phyloP scores from a whole-genome alignment of 257 asterid species.

The Ehretia macrophylla region DNA sequence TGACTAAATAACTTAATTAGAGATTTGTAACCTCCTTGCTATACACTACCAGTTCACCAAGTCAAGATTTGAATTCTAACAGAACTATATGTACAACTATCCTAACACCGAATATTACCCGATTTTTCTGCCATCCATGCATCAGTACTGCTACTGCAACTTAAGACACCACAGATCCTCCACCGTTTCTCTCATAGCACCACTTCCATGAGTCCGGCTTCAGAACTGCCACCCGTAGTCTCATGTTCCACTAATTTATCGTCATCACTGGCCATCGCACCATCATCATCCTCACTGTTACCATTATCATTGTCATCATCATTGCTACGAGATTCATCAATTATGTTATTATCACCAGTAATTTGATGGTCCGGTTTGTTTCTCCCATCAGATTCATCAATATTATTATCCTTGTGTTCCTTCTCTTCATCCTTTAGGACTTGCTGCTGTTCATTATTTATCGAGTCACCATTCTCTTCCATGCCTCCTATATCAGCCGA shows the following conservation, averaged over 20 bases:
- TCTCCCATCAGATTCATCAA: slow-evolving; percentile 21
- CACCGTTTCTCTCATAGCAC: slow-evolving; percentile 8
- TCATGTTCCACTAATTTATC: slow-evolving; percentile 41
- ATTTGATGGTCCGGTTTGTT: slow-evolving; percentile 19
- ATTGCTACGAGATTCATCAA: slow-evolving; percentile 13
- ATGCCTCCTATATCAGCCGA: slow-evolving; percentile 33
- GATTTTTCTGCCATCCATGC: too few species aligned
- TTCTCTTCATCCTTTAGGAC: slow-evolving; percentile 26
- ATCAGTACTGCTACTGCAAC: neutral
- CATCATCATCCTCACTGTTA: slow-evolving; percentile 13
- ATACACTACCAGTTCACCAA: too few species aligned
- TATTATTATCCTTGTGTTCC: slow-evolving; percentile 18
- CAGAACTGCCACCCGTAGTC: slow-evolving; percentile 38
- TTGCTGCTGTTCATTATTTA: slow-evolving; percentile 36
- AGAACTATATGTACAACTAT: too few species aligned
- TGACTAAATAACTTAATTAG: too few species aligned
- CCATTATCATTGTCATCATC: slow-evolving; percentile 16
- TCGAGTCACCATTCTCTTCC: slow-evolving; percentile 38
- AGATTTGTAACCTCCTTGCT: too few species aligned
- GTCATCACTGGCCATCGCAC: slow-evolving; percentile 19
- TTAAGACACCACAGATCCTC: neutral
- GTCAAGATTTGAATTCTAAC: too few species aligned
- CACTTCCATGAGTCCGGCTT: slow-evolving; percentile 37
- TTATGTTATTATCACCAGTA: slow-evolving; percentile 6
- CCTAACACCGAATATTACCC: too few species aligned